Evolutionary conservation across 2,329 filamentous ascomycete genomes (phyloP).

Genomic region (Colletotrichum truncatum): DNA sequence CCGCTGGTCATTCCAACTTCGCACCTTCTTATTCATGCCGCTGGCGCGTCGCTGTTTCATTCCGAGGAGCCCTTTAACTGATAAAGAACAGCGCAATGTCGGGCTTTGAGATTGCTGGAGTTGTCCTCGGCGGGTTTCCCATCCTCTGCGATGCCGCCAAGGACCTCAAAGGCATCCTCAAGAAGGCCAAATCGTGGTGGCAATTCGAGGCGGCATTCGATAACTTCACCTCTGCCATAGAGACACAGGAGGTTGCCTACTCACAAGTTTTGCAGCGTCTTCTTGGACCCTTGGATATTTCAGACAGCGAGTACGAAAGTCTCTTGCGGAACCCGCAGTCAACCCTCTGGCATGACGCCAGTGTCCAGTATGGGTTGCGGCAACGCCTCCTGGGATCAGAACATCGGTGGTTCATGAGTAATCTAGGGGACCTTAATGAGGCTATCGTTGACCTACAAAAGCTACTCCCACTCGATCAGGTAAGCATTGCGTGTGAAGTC

Average conservation of each 20-base stretch:
- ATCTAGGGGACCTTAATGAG: background rate
- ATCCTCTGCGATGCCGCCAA: background rate
- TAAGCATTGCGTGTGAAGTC: too few relatives aligned
- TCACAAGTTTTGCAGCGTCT: background rate
- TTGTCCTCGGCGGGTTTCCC: constrained; percentile 14
- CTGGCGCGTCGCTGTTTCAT: too few relatives aligned
- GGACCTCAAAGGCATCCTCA: background rate
- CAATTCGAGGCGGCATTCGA: constrained; percentile 1
- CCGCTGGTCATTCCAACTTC: background rate
- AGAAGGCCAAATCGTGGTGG: constrained; percentile 8
- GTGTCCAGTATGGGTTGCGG: background rate
- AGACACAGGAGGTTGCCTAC: constrained; percentile 11
- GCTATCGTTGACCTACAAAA: background rate
- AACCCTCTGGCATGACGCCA: background rate
- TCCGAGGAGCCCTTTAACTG: too few relatives aligned
- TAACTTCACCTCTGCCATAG: background rate
- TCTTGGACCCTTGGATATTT: background rate
- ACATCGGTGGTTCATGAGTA: background rate
- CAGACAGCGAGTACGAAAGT: background rate
- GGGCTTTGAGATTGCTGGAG: constrained; percentile 15
- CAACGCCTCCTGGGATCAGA: background rate
- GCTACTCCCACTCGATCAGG: background rate
- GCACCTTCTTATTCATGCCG: background rate
- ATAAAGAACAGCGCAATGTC: background rate
- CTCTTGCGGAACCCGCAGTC: background rate